Conservation (phyloP, 192 early-diverging fungal genomes). For the Coemansia sp. region DNA sequence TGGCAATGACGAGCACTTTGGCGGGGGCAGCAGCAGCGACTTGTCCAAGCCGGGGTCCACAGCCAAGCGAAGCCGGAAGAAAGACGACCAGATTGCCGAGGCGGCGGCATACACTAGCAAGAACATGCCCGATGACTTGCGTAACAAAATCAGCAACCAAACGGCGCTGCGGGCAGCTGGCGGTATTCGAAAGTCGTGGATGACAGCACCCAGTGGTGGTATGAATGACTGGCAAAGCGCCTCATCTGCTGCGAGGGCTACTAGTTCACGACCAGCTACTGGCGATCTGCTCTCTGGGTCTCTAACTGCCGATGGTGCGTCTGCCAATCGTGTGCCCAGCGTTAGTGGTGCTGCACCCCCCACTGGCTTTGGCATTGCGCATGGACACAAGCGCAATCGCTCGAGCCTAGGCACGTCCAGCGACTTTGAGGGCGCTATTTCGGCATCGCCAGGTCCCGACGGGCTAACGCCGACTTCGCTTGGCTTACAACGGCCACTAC, state of each 20-base stretch:
- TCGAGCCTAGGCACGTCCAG: slow-evolving; percentile 26
- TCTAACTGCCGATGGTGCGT: not conserved
- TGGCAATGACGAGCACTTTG: slow-evolving; percentile 2
- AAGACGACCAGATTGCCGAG: slow-evolving; percentile 42
- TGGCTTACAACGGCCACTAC: slow-evolving; percentile 8
- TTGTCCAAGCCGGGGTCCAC: slow-evolving; percentile 17
- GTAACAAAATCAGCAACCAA: slow-evolving; percentile 58
- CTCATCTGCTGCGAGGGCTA: not conserved
- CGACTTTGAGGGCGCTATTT: slow-evolving; percentile 27
- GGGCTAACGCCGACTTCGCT: not conserved
- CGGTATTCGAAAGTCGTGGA: slow-evolving; percentile 59
- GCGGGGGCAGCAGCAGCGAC: slow-evolving; percentile 38
- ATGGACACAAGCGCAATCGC: slow-evolving; percentile 27
- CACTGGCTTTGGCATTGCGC: not conserved
- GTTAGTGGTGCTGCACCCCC: not conserved
- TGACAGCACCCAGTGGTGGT: slow-evolving; percentile 35
- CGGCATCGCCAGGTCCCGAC: slow-evolving; percentile 21
- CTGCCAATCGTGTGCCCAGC: slow-evolving; percentile 14
- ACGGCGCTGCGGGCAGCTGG: slow-evolving; percentile 59
- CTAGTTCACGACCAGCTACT: not conserved
- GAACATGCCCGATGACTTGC: slow-evolving; percentile 54
- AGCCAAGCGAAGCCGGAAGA: slow-evolving; percentile 50
- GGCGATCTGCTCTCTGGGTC: not conserved
- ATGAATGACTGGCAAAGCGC: slow-evolving; percentile 23
- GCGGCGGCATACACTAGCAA: slow-evolving; percentile 46